Conservation (phyloP, 495 filamentous ascomycete species). For the Poronia punctata region DNA sequence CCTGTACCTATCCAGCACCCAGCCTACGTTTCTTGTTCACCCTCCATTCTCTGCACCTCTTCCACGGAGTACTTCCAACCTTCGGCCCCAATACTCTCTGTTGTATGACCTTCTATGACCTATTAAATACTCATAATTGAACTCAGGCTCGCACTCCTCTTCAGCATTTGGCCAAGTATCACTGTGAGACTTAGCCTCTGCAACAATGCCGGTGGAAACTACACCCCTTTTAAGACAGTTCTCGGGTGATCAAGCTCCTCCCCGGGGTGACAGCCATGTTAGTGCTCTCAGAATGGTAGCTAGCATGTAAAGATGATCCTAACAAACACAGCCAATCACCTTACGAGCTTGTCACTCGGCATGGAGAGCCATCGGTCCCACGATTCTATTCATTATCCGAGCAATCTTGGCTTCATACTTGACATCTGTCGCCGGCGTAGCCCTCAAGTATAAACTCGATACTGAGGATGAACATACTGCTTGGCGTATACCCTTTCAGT, state of each 20-base stretch:
- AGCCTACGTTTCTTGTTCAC: too few species aligned
- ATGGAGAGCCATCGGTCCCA: slow-evolving; percentile 38
- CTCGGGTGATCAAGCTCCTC: slow-evolving; percentile 10
- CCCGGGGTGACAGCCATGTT: slow-evolving; percentile 28
- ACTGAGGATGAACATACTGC: slow-evolving; percentile 20
- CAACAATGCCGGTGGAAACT: slow-evolving; percentile 22
- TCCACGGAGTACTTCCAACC: neutral
- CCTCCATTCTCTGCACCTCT: neutral
- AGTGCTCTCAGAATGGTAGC: slow-evolving; percentile 1
- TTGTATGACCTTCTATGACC: slow-evolving; percentile 15
- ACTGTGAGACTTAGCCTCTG: neutral
- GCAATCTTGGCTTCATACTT: slow-evolving; percentile 37
- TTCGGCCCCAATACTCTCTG: neutral
- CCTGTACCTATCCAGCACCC: too few species aligned
- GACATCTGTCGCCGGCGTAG: slow-evolving; percentile 27
- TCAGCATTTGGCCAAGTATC: slow-evolving; percentile 1
- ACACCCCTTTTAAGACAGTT: slow-evolving; percentile 34
- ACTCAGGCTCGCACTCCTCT: neutral
- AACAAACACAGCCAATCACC: slow-evolving; percentile 36
- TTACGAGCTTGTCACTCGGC: slow-evolving; percentile 47
- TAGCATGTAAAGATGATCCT: slow-evolving; percentile 3
- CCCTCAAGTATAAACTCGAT: slow-evolving; percentile 36
- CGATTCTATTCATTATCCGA: slow-evolving; percentile 32
- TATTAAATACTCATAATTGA: slow-evolving; percentile 5
- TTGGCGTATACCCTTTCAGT: slow-evolving; percentile 41